These are phyloP conservation scores for Aurifilum marmelostoma DNA, from an alignment of 2,329 filamentous ascomycete species.

Conservation along the genomic window DNA sequence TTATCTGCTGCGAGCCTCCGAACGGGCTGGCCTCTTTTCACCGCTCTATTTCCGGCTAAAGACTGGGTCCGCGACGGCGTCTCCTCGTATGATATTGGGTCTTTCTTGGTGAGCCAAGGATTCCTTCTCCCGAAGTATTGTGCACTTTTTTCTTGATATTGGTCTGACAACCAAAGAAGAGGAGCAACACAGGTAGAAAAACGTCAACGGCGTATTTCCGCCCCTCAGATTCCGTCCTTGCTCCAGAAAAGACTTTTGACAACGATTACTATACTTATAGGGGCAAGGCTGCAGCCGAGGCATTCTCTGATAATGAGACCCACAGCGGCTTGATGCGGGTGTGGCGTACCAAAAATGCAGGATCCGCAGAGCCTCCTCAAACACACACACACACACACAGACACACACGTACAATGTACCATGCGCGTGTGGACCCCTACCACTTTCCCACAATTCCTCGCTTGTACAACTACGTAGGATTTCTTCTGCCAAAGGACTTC, in stretches of 20 bases:
- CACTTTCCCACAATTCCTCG: constrained; percentile 9
- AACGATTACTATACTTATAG: not conserved
- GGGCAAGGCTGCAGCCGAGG: constrained; percentile 17
- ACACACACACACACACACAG: constrained; percentile 4
- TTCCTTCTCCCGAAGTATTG: not conserved
- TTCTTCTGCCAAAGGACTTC: not conserved
- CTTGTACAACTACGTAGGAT: not conserved
- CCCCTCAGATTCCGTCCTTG: not conserved
- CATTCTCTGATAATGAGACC: not conserved
- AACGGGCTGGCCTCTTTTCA: not conserved
- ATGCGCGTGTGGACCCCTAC: constrained; percentile 11
- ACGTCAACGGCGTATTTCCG: too few relatives aligned
- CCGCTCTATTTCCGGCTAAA: constrained; percentile 7
- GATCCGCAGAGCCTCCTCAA: constrained; percentile 27
- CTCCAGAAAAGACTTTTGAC: not conserved
- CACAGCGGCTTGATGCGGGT: constrained; percentile 8
- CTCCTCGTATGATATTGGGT: not conserved
- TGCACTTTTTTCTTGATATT: not conserved
- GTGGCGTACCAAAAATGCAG: not conserved
- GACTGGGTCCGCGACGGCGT: not conserved
- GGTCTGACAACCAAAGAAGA: not conserved
- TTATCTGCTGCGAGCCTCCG: not conserved
- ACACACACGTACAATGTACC: too few relatives aligned
- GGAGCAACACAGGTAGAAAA: too few relatives aligned
- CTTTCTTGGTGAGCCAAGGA: not conserved